Conservation (phyloP, 2,329 filamentous ascomycete genomes). For the Monilinia fructigena region DNA sequence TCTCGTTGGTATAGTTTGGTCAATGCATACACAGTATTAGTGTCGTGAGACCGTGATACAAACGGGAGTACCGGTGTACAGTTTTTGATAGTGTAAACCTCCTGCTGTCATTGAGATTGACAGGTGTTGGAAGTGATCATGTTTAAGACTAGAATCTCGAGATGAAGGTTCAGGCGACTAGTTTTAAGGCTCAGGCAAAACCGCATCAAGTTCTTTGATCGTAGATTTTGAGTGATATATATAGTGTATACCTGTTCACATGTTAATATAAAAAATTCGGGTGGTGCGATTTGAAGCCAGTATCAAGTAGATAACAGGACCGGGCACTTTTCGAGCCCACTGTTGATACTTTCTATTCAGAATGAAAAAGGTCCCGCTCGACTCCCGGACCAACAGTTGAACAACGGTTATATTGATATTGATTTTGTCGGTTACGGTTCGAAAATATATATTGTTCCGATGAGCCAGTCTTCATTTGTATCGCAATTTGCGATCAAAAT, state of each 20-base stretch:
- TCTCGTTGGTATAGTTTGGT: not conserved
- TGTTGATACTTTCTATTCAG: not conserved
- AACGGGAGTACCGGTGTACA: not conserved
- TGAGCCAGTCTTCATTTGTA: conserved; percentile 10
- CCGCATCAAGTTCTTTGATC: too few relatives aligned
- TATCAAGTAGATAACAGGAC: not conserved
- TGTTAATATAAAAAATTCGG: not conserved
- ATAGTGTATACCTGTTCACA: not conserved
- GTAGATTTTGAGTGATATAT: not conserved
- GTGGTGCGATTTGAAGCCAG: not conserved
- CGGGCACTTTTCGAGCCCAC: not conserved
- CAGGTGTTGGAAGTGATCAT: not conserved
- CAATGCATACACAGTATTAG: conserved; percentile 7
- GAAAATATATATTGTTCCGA: not conserved
- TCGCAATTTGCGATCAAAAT: conserved; percentile 10
- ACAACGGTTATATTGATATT: not conserved
- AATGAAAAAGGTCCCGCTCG: not conserved
- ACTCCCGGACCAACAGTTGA: not conserved
- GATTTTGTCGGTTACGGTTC: not conserved
- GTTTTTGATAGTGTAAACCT: not conserved
- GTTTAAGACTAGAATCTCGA: not conserved
- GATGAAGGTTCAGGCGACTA: not conserved
- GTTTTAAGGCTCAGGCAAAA: not conserved
- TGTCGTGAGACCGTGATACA: conserved; percentile 12
- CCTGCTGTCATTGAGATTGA: conserved; percentile 1